phyloP scores from a whole-genome alignment of 257 asterid species.

The Cynanchum wilfordii region DNA sequence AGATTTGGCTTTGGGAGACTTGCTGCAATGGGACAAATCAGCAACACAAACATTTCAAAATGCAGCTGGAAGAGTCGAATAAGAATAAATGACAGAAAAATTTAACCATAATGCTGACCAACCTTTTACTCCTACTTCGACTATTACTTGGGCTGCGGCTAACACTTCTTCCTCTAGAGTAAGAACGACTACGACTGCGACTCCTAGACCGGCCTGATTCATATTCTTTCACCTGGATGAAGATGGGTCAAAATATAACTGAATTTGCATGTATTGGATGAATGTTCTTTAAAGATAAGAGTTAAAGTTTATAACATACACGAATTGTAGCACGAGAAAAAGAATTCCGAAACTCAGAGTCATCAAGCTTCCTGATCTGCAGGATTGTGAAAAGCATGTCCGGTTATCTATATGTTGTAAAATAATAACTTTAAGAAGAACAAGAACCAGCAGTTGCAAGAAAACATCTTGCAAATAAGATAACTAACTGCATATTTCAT shows the following conservation, averaged over 20 bases:
- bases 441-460: not conserved
- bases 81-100: conserved; percentile 1
- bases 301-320: conserved; percentile 35
- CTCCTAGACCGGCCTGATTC: conserved; percentile 74
- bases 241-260: conserved; percentile 8
- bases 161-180: conserved; percentile 64
- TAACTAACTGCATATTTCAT: conserved; percentile 84
- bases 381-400: conserved; percentile 10
- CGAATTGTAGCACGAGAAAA: conserved; percentile 70
- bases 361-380: conserved; percentile 91
- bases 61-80: not conserved
- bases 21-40: conserved; percentile 48
- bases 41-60: conserved; percentile 2
- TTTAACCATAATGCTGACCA: conserved; percentile 3
- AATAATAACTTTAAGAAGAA: not conserved
- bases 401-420: not conserved
- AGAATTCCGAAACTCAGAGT: conserved; percentile 89
- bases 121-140: conserved; percentile 90
- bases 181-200: conserved; percentile 69
- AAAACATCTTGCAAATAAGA: not conserved
- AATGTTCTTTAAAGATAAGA: not conserved
- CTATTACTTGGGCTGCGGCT: conserved; percentile 63
- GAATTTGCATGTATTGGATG: not conserved
- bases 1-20: conserved; percentile 76
- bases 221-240: conserved; percentile 76